These are phyloP conservation scores for Cylindrotheca closterium DNA, from an alignment of 108 stramenopile species.

Conservation along the genomic window DNA sequence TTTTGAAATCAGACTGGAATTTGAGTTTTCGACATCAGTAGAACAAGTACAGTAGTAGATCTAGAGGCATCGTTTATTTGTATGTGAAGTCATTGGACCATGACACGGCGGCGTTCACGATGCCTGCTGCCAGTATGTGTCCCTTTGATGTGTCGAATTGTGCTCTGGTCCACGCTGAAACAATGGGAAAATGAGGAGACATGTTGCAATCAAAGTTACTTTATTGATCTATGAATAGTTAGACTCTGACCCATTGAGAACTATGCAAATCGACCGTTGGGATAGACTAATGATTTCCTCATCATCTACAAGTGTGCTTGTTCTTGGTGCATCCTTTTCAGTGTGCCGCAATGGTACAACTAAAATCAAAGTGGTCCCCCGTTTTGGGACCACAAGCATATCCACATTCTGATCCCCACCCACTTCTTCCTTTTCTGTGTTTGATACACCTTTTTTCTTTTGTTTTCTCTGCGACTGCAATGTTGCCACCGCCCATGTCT, in stretches of 20 bases:
- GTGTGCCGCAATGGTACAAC: neutral
- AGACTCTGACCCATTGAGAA: neutral
- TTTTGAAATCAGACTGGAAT: no score
- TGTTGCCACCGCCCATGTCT: conserved; percentile 23
- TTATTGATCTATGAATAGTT: neutral
- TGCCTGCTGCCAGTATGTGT: no score
- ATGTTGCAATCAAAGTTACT: neutral
- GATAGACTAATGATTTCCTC: neutral
- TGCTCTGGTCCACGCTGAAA: no score
- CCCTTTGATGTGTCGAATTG: no score
- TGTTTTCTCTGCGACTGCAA: neutral
- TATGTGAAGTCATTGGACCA: no score
- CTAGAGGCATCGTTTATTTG: no score
- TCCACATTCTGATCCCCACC: neutral
- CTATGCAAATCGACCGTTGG: neutral
- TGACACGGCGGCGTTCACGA: no score
- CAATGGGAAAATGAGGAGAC: no score
- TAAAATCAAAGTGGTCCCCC: conserved; percentile 16
- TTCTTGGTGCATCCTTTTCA: neutral
- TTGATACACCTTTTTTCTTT: neutral
- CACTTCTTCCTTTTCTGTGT: neutral
- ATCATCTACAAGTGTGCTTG: neutral
- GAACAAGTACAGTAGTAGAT: no score
- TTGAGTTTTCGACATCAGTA: no score
- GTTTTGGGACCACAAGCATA: conserved; percentile 23